Base-by-base conservation (phyloP, 306 rosid genomes). In the Canavalia ensiformis region DNA sequence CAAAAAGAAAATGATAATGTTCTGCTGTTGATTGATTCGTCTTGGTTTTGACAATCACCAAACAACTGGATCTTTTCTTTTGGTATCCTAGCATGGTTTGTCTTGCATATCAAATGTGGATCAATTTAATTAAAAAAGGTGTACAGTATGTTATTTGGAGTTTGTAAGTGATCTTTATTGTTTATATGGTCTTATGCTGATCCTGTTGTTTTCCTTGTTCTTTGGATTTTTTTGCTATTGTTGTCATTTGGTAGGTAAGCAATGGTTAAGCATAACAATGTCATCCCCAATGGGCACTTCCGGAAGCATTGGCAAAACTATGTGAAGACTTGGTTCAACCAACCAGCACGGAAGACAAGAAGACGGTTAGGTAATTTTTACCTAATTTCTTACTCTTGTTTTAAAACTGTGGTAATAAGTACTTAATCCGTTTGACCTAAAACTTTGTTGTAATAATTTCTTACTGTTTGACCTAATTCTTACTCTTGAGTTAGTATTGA, bases 261-360 rank as follows among this genome's bases (percentile, higher is more conserved):
- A 46, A 91, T 89, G 91, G 90, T 89, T 25, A 91, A 91, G 88
- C 91, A 91, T 81, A 87, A 89, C 74, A 91, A 87, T 64, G 90
- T 89, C 9, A 87, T 91, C 47, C 91, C 92, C 4, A 86, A 67
- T 41, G 86, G 88, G 64, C 95, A 89, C 83, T 91, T 91, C 52
- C 82, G 83, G 34, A 91, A 87, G 74, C 91, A 89, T 42, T 91
- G 91, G 95, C 90, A 89, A 54, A 89, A 91, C 52, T 87, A 87
- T 31, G 92, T 88, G 30, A 90, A 85, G 60, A 89, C 94, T 0
- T 89, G 92, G 92, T 91, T 91, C 63, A 86, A 89, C 65, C 91
- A 89, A 44, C 95, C 92, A 5, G 95, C 91, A 0, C 44, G 89
- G 47, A 91, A 89, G 62, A 86, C 91, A 25, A 75, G 95, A 4